Evolutionary conservation across 345 rosid species (phyloP).

Genomic region (Populus deltoides): DNA sequence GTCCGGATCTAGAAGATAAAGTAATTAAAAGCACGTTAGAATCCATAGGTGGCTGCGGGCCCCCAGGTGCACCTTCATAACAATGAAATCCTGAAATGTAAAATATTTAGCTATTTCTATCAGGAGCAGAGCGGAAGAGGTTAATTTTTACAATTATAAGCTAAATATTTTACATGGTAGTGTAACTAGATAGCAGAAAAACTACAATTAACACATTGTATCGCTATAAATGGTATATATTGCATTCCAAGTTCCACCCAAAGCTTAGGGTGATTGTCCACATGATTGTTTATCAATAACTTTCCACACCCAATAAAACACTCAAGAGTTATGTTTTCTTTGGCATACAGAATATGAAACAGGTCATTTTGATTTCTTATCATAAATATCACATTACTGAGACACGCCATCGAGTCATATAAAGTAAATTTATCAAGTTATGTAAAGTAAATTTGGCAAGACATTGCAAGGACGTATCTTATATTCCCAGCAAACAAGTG

Average conservation of each 20-base stretch:
- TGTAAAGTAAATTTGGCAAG: background rate
- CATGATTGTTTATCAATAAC: background rate
- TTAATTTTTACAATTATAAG: no score
- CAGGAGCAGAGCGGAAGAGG: no score
- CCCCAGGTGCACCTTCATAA: background rate
- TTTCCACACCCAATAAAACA: background rate
- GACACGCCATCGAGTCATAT: background rate
- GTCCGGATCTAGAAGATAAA: slow-evolving; percentile 56
- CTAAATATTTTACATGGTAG: no score
- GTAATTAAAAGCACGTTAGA: background rate
- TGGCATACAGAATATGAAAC: background rate
- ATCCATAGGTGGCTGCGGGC: background rate
- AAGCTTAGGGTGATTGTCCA: background rate
- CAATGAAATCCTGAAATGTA: no score
- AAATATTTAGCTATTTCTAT: no score
- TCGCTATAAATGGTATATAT: background rate
- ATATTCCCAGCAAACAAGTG: no score
- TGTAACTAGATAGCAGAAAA: background rate
- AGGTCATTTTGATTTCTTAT: background rate
- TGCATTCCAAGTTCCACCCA: background rate
- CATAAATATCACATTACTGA: background rate
- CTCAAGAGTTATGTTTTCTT: background rate
- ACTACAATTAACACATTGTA: background rate
- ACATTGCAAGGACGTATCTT: background rate
- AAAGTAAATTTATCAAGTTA: background rate